phyloP scores from a whole-genome alignment of 371 early-diverging fungal genomes.

The Funneliformis caledonium region DNA sequence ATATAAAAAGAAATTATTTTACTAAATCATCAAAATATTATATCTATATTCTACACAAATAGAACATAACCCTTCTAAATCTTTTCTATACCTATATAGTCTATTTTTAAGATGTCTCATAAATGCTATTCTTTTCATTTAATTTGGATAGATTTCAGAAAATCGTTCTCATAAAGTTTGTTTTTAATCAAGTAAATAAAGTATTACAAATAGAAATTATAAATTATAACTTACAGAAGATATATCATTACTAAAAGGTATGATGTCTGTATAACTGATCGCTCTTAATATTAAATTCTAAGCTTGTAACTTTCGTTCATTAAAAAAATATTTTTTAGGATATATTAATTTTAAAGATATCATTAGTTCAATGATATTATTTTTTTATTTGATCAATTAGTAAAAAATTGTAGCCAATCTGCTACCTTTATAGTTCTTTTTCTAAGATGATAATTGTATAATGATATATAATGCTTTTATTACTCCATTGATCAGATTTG shows the following conservation, averaged over 20 bases:
- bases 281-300: background rate
- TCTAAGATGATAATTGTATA: background rate
- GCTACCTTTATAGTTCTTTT: background rate
- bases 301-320: background rate
- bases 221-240: background rate
- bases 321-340: background rate
- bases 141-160: too few species aligned
- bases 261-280: background rate
- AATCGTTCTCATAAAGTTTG: too few species aligned
- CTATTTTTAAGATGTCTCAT: too few species aligned
- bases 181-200: too few species aligned
- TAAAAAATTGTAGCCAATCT: background rate
- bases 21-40: too few species aligned
- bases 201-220: background rate
- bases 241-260: background rate
- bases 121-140: too few species aligned
- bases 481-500: background rate
- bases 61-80: too few species aligned
- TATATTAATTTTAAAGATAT: background rate
- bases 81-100: too few species aligned
- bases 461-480: background rate
- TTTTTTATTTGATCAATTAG: too few species aligned
- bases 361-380: background rate
- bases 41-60: too few species aligned
- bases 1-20: too few species aligned